These are phyloP conservation scores for Cystobasidiaceae sp. DNA, from an alignment of 1,284 basidiomycete species.

Conservation along the genomic window DNA sequence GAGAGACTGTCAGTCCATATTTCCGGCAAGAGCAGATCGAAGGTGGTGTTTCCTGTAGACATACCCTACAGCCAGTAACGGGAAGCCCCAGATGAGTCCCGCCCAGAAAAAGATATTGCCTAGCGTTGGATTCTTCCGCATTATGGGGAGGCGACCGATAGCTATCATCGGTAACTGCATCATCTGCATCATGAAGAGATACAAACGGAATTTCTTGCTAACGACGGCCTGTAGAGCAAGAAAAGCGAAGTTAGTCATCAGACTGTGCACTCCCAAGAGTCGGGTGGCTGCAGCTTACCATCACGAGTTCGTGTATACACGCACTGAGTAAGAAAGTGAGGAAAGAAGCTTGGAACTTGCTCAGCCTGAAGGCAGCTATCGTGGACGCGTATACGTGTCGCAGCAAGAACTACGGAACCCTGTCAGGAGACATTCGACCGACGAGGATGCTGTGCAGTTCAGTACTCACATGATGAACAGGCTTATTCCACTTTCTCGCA, in stretches of 20 bases:
- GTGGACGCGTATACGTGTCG: conserved; percentile 83
- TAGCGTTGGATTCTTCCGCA: conserved; percentile 71
- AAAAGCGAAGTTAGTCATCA: neutral
- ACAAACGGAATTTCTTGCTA: conserved; percentile 73
- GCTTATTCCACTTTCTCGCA: conserved; percentile 90
- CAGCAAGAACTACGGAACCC: conserved; percentile 65
- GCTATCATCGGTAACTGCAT: conserved; percentile 88
- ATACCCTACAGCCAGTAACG: conserved; percentile 77
- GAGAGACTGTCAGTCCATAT: neutral
- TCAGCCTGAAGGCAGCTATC: conserved; percentile 69
- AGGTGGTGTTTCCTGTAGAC: conserved; percentile 41
- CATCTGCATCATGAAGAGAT: conserved; percentile 62
- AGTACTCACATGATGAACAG: conserved; percentile 45
- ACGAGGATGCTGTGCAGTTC: neutral
- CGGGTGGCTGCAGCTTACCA: conserved; percentile 56
- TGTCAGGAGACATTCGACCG: conserved; percentile 55
- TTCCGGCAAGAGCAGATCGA: neutral
- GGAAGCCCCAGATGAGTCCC: conserved; percentile 76
- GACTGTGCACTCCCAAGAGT: neutral
- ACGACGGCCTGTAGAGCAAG: conserved; percentile 7
- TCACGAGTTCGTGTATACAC: conserved; percentile 83
- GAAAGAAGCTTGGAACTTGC: conserved; percentile 73
- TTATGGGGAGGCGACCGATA: conserved; percentile 65
- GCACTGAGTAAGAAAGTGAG: conserved; percentile 87
- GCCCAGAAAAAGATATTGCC: conserved; percentile 82